A percentile compares a stretch with the other conserved stretches of the same genome.
These are phyloP conservation scores for Clonostachys chloroleuca DNA, from an alignment of 2,329 filamentous ascomycete genomes.

Conservation along the genomic window DNA sequence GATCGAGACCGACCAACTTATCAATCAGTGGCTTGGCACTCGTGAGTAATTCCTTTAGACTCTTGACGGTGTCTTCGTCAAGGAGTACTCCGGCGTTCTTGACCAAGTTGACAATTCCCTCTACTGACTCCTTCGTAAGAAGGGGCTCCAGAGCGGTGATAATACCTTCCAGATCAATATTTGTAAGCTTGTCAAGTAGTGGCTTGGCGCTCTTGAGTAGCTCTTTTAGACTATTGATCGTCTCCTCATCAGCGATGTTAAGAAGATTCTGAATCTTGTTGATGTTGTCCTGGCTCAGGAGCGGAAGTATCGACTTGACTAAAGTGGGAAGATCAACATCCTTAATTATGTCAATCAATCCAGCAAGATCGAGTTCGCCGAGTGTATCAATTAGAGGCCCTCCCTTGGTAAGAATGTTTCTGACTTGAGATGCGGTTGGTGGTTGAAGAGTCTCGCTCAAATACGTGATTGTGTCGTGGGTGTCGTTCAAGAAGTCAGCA, in stretches of 20 bases:
- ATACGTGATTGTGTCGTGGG: constrained; percentile 34
- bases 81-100: constrained; percentile 20
- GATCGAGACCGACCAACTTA: constrained; percentile 20
- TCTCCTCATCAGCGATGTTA: constrained; percentile 23
- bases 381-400: constrained; percentile 18
- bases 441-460: constrained; percentile 26
- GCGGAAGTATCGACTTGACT: constrained; percentile 16
- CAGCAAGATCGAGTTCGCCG: constrained; percentile 23
- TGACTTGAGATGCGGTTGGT: constrained; percentile 22
- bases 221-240: constrained; percentile 21
- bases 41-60: constrained; percentile 10
- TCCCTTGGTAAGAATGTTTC: constrained; percentile 12
- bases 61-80: constrained; percentile 11
- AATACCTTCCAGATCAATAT: constrained; percentile 22
- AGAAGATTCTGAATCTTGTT: constrained; percentile 24
- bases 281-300: constrained; percentile 20
- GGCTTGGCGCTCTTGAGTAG: constrained; percentile 22
- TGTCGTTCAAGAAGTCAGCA: constrained; percentile 28
- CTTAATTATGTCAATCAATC: constrained; percentile 19
- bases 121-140: constrained; percentile 16
- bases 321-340: constrained; percentile 21
- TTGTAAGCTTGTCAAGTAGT: constrained; percentile 15
- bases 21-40: constrained; percentile 20
- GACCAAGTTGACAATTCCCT: constrained; percentile 16
- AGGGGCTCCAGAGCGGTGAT: constrained; percentile 16